These are phyloP conservation scores for Coemansia guatemalensis DNA, from an alignment of 192 early-diverging fungal genomes.

Conservation along the genomic window DNA sequence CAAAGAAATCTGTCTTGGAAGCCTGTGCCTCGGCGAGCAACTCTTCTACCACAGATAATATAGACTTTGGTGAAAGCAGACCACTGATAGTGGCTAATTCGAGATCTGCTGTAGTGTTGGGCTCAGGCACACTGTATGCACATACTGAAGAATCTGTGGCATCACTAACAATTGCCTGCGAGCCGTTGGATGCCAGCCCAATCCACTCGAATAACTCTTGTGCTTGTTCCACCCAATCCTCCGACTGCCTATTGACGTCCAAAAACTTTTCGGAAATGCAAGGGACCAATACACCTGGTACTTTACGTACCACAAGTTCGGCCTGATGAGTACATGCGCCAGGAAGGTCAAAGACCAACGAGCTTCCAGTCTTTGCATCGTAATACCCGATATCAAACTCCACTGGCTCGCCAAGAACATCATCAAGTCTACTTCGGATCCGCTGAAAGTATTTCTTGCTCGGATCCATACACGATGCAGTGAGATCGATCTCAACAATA, in stretches of 20 bases:
- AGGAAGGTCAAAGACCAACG: conserved; percentile 33
- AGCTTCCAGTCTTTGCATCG: conserved; percentile 17
- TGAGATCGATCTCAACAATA: conserved; percentile 31
- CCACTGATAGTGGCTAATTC: conserved; percentile 17
- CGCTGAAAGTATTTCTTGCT: conserved; percentile 41
- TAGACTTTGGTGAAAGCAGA: conserved; percentile 32
- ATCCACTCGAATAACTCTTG: conserved; percentile 47
- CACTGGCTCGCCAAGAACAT: conserved; percentile 18
- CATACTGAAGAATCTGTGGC: conserved; percentile 1
- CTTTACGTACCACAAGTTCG: not conserved
- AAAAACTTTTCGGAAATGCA: not conserved
- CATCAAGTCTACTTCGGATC: conserved; percentile 16
- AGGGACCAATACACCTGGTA: conserved; percentile 12
- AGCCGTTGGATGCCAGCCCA: conserved; percentile 23
- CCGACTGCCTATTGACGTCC: conserved; percentile 4
- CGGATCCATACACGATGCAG: conserved; percentile 21
- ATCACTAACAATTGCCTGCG: not conserved
- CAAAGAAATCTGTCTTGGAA: conserved; percentile 1
- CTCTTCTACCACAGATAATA: conserved; percentile 5
- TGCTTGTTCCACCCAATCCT: conserved; percentile 29
- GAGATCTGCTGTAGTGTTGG: not conserved
- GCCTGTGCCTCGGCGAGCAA: not conserved
- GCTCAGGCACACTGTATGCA: conserved; percentile 20
- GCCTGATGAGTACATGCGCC: conserved; percentile 11
- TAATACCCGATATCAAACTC: conserved; percentile 28